phyloP scores from a whole-genome alignment of 345 rosid species.

The Eucalyptus sp. region DNA sequence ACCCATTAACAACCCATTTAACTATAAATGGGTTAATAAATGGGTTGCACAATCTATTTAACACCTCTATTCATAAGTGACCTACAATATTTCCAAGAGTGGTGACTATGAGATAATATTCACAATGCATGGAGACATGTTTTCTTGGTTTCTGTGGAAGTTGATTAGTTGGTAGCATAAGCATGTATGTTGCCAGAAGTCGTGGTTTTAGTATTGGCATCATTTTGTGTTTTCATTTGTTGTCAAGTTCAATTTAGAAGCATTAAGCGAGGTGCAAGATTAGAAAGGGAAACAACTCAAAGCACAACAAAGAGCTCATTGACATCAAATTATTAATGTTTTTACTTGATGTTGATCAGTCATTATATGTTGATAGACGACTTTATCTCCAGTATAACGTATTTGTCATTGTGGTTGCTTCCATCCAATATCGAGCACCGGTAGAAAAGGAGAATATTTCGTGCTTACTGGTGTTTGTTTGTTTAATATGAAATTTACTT shows the following conservation, averaged over 20 bases:
- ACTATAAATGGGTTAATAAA: too few relatives aligned
- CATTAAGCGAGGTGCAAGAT: not conserved
- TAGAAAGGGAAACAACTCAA: not conserved
- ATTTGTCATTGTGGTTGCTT: slow-evolving; percentile 32
- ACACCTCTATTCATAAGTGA: too few relatives aligned
- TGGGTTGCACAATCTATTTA: too few relatives aligned
- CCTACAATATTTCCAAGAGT: too few relatives aligned
- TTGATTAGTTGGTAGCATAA: not conserved
- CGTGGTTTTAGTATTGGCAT: not conserved
- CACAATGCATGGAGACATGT: too few relatives aligned
- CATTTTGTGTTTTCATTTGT: not conserved
- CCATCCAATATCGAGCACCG: slow-evolving; percentile 25
- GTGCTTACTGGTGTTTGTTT: too few relatives aligned
- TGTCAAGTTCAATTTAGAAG: not conserved
- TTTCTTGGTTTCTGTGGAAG: not conserved
- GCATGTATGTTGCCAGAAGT: not conserved
- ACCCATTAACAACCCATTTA: too few relatives aligned
- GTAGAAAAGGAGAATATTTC: slow-evolving; percentile 4
- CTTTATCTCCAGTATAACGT: slow-evolving; percentile 18
- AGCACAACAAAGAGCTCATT: not conserved
- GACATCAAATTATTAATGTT: not conserved
- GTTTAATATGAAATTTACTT: too few relatives aligned
- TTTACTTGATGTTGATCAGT: not conserved
- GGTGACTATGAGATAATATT: too few relatives aligned
- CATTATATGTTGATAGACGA: not conserved